phyloP scores from a whole-genome alignment of 768 basidiomycete genomes.

The Suillus alpinus region DNA sequence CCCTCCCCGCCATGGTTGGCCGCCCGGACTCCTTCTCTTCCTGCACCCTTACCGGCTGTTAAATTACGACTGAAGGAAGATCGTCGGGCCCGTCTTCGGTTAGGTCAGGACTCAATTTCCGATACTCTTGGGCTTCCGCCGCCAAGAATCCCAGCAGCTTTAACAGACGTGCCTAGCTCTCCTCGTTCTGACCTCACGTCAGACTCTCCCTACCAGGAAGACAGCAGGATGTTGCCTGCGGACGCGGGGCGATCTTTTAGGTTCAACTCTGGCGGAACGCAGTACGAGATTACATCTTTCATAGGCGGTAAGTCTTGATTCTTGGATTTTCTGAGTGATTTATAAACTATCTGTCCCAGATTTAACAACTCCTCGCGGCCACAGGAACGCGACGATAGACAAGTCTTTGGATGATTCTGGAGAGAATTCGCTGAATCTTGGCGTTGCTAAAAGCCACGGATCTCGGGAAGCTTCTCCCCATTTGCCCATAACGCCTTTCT shows the following conservation, averaged over 20 bases:
- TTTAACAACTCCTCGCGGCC: slow-evolving; percentile 28
- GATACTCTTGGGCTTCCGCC: slow-evolving; percentile 8
- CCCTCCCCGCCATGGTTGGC: slow-evolving; percentile 54
- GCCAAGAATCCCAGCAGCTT: slow-evolving; percentile 23
- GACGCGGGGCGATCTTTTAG: slow-evolving; percentile 19
- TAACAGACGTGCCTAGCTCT: slow-evolving; percentile 19
- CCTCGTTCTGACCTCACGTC: slow-evolving; percentile 15
- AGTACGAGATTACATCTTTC: slow-evolving; percentile 75
- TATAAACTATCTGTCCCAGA: slow-evolving; percentile 22
- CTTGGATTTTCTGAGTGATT: background rate
- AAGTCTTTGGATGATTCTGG: slow-evolving; percentile 5
- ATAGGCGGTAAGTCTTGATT: slow-evolving; percentile 44
- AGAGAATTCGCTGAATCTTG: slow-evolving; percentile 5
- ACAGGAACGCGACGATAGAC: slow-evolving; percentile 10
- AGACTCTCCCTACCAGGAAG: slow-evolving; percentile 15
- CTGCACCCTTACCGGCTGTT: slow-evolving; percentile 12
- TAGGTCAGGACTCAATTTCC: background rate
- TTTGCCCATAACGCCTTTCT: background rate
- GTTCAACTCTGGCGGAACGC: slow-evolving; percentile 46
- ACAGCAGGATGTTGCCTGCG: slow-evolving; percentile 10
- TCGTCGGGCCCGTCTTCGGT: slow-evolving; percentile 15
- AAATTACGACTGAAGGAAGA: slow-evolving; percentile 22
- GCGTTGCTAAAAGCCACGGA: background rate
- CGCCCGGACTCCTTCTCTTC: slow-evolving; percentile 14
- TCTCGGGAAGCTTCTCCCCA: slow-evolving; percentile 1